phyloP scores from a whole-genome alignment of 805 yeast species.

The Metschnikowia anglica region DNA sequence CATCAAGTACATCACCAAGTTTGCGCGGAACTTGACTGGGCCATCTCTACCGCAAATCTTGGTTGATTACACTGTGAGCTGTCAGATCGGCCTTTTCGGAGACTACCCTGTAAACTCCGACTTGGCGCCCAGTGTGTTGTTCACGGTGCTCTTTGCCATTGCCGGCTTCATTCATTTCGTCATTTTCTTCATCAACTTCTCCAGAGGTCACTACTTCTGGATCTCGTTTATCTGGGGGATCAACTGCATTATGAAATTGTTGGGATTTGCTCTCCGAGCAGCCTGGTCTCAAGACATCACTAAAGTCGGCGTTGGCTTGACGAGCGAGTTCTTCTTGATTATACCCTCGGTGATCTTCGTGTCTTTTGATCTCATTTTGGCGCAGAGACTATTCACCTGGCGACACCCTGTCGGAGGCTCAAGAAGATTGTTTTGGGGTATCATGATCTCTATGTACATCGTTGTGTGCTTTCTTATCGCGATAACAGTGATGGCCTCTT shows the following conservation, averaged over 20 bases:
- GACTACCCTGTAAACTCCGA: constrained; percentile 21
- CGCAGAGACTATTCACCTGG: constrained; percentile 28
- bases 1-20: constrained; percentile 9
- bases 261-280: constrained; percentile 21
- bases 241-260: constrained; percentile 16
- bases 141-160: constrained; percentile 20
- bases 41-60: constrained; percentile 14
- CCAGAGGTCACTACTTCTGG: constrained; percentile 25
- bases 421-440: constrained; percentile 21
- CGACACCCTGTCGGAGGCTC: constrained; percentile 29
- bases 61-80: constrained; percentile 15
- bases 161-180: constrained; percentile 18
- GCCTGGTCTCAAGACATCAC: constrained; percentile 21
- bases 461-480: constrained; percentile 19
- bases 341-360: constrained; percentile 21
- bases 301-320: constrained; percentile 17
- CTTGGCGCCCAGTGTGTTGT: constrained; percentile 21
- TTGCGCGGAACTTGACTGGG: constrained; percentile 16
- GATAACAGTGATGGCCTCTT: constrained; percentile 20
- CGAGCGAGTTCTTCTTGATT: constrained; percentile 20
- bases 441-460: constrained; percentile 21
- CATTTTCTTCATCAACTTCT: constrained; percentile 19
- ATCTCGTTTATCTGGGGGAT: constrained; percentile 21
- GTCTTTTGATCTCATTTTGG: constrained; percentile 23
- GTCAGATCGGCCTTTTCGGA: constrained; percentile 23